Percentiles rank a stretch among this genome's conserved stretches.
Evolutionary conservation across 805 yeast species (phyloP).

Genomic region (Ogataea pilisensis): DNA sequence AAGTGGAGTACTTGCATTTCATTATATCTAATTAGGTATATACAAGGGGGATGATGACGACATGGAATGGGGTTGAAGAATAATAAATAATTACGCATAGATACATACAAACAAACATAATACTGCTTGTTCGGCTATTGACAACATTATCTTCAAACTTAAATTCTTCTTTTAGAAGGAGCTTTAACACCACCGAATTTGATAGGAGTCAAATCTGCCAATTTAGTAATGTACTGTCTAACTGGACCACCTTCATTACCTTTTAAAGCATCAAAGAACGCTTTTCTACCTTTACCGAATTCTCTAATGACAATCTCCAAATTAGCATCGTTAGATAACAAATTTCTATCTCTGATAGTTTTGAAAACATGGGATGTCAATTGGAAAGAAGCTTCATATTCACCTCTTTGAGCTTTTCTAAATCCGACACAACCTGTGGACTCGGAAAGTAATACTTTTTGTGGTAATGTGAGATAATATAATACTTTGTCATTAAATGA

Average conservation of each 20-base stretch:
- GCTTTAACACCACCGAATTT: slow-evolving; percentile 92
- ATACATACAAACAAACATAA: too few species aligned
- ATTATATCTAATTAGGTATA: background rate
- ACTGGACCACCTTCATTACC: slow-evolving; percentile 84
- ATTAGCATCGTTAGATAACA: slow-evolving; percentile 37
- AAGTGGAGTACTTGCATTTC: too few species aligned
- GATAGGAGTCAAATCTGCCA: slow-evolving; percentile 76
- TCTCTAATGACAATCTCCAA: slow-evolving; percentile 76
- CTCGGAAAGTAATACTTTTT: slow-evolving; percentile 61
- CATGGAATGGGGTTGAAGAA: too few species aligned
- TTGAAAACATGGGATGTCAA: slow-evolving; percentile 71
- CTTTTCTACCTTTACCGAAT: slow-evolving; percentile 87
- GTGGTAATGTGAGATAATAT: slow-evolving; percentile 75
- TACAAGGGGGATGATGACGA: background rate
- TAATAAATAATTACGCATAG: too few species aligned
- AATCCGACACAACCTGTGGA: slow-evolving; percentile 88
- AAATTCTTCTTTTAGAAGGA: slow-evolving; percentile 72
- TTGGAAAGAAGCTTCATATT: slow-evolving; percentile 90
- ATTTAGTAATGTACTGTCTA: slow-evolving; percentile 60
- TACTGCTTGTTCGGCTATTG: too few species aligned
- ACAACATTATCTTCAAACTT: background rate
- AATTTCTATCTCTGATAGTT: slow-evolving; percentile 53
- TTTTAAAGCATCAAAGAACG: slow-evolving; percentile 75
- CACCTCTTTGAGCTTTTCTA: slow-evolving; percentile 84
- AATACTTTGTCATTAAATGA: slow-evolving; percentile 68